These are phyloP conservation scores for Fermentozyma sake DNA, from an alignment of 1,139 yeast genomes.

Conservation along the genomic window DNA sequence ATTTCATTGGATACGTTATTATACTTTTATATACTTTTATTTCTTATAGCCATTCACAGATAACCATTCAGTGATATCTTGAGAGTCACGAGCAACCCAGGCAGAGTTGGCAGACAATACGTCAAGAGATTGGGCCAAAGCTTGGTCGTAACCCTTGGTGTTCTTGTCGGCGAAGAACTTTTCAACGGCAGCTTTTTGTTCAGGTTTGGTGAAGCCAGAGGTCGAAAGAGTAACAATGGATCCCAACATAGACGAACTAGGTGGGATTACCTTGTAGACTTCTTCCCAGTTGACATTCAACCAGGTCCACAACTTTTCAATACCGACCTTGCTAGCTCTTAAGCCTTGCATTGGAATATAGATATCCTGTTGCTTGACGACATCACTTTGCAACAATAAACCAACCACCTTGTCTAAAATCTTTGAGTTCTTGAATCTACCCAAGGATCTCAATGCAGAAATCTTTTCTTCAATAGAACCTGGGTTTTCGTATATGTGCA, in stretches of 20 bases:
- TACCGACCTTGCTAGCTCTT: conserved; percentile 58
- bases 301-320: conserved; percentile 74
- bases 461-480: conserved; percentile 69
- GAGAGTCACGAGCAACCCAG: conserved; percentile 65
- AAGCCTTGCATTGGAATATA: conserved; percentile 74
- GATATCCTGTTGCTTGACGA: conserved; percentile 76
- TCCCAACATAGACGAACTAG: conserved; percentile 77
- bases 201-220: conserved; percentile 60
- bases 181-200: conserved; percentile 53
- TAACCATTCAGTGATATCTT: conserved; percentile 53
- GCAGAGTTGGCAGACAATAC: conserved; percentile 54
- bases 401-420: conserved; percentile 59
- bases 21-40: conserved; percentile 7
- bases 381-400: conserved; percentile 61
- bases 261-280: conserved; percentile 63
- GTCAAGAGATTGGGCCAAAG: conserved; percentile 70
- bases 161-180: conserved; percentile 57
- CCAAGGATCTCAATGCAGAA: conserved; percentile 71
- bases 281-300: conserved; percentile 68
- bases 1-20: conserved; percentile 1
- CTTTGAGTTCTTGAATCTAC: conserved; percentile 57
- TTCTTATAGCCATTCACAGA: conserved; percentile 38
- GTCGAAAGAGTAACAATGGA: conserved; percentile 61
- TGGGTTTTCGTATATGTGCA: conserved; percentile 62
- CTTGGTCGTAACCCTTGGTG: conserved; percentile 71